Conservation (phyloP, 176 grass and related monocot species). For the Phoenix dactylifera region DNA sequence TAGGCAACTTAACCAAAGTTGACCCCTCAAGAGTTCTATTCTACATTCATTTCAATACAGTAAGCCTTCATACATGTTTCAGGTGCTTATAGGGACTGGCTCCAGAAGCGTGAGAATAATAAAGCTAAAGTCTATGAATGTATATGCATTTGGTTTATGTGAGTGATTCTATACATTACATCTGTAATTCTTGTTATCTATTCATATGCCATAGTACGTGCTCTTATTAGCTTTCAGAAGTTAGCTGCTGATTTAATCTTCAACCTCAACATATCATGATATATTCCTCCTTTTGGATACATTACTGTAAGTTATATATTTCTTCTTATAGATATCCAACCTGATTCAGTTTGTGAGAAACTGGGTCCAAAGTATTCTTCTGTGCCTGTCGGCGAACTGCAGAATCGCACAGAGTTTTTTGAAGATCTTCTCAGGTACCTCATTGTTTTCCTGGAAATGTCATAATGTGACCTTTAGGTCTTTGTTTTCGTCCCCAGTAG, state of each 20-base stretch:
- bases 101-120: slow-evolving; percentile 85
- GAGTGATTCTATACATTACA: slow-evolving; percentile 27
- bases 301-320: slow-evolving; percentile 3
- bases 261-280: not conserved
- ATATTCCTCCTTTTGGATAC: not conserved
- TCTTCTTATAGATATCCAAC: slow-evolving; percentile 63
- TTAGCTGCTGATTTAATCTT: slow-evolving; percentile 5
- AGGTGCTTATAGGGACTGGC: slow-evolving; percentile 91
- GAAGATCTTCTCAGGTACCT: slow-evolving; percentile 81
- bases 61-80: slow-evolving; percentile 7
- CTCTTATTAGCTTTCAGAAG: not conserved
- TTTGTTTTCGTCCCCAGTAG: too few relatives aligned
- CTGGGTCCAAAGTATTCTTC: slow-evolving; percentile 87
- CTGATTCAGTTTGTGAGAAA: slow-evolving; percentile 69
- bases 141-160: slow-evolving; percentile 99
- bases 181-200: not conserved
- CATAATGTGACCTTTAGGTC: too few relatives aligned
- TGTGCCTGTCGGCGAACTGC: slow-evolving; percentile 47
- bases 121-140: slow-evolving; percentile 69
- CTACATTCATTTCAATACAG: too few relatives aligned
- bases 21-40: too few relatives aligned
- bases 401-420: slow-evolving; percentile 74
- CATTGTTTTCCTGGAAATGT: slow-evolving; percentile 2
- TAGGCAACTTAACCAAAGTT: too few relatives aligned
- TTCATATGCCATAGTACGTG: not conserved